phyloP scores from a whole-genome alignment of 352 stramenopile species.

The Elongisporangium anandrum region DNA sequence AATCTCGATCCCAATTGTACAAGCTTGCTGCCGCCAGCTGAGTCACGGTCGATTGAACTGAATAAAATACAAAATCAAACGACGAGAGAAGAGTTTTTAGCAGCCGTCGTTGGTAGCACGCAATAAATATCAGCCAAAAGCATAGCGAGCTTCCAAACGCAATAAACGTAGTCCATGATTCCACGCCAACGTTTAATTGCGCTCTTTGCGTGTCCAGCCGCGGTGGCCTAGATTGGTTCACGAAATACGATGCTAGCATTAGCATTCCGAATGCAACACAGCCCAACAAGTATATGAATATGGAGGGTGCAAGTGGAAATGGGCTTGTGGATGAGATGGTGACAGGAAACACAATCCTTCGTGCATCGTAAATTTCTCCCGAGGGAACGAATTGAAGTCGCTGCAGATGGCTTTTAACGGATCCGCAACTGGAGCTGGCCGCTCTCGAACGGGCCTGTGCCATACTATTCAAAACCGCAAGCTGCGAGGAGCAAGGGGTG shows the following conservation, averaged over 20 bases:
- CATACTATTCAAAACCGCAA: neutral
- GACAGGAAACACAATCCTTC: neutral
- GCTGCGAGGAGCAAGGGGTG: neutral
- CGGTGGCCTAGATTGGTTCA: neutral
- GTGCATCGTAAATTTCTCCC: neutral
- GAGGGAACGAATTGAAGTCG: neutral
- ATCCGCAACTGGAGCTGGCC: neutral
- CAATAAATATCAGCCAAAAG: neutral
- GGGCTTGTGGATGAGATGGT: neutral
- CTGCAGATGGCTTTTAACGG: neutral
- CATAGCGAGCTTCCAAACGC: neutral
- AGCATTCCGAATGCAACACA: neutral
- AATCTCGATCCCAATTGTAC: constrained; percentile 9
- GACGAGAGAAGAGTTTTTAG: constrained; percentile 1
- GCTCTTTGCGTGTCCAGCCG: neutral
- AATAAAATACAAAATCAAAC: constrained; percentile 19
- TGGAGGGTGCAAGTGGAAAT: neutral
- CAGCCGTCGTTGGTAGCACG: constrained; percentile 8
- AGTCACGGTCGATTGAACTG: constrained; percentile 2
- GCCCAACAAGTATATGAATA: neutral
- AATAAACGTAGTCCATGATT: neutral
- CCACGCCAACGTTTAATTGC: neutral
- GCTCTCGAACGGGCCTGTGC: neutral
- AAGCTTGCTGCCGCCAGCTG: constrained; percentile 12
- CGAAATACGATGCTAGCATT: neutral